These are phyloP conservation scores for Prunus salicina DNA, from an alignment of 306 rosid species.

Conservation along the genomic window DNA sequence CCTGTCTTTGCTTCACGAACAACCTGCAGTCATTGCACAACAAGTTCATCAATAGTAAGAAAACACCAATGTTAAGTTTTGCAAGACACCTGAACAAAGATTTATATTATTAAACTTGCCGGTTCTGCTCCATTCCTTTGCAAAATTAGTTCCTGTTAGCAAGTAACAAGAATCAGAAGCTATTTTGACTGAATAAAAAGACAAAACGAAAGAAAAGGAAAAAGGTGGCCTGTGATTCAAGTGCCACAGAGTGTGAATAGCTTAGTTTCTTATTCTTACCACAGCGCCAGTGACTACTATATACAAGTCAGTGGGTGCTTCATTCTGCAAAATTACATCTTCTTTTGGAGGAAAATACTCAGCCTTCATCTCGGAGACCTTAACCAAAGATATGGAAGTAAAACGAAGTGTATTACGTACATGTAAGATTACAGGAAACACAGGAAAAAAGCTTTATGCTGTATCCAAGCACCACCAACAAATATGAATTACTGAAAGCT, in stretches of 20 bases:
- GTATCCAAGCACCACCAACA: background rate
- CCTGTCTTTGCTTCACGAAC: slow-evolving; percentile 50
- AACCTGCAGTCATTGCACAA: slow-evolving; percentile 38
- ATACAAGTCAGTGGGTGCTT: slow-evolving; percentile 84
- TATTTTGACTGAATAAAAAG: background rate
- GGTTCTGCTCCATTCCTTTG: slow-evolving; percentile 46
- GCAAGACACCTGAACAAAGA: background rate
- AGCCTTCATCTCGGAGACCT: slow-evolving; percentile 88
- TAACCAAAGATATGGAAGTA: slow-evolving; percentile 12
- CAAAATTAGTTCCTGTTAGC: slow-evolving; percentile 55
- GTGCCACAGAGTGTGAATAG: background rate
- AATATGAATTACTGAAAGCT: background rate
- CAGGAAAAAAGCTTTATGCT: background rate
- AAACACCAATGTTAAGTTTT: background rate
- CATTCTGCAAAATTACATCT: slow-evolving; percentile 76
- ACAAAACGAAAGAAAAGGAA: background rate
- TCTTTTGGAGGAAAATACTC: slow-evolving; percentile 95
- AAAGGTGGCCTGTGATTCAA: background rate
- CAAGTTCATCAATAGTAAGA: slow-evolving; percentile 1
- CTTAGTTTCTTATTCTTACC: slow-evolving; percentile 40
- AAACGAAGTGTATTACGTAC: background rate
- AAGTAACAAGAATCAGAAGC: slow-evolving; percentile 15
- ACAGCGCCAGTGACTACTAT: slow-evolving; percentile 66
- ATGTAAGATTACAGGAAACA: background rate
- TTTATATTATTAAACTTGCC: slow-evolving; percentile 38